Evolutionary conservation across 2,329 filamentous ascomycete genomes (phyloP).

Genomic region (Plenodomus lindquistii): DNA sequence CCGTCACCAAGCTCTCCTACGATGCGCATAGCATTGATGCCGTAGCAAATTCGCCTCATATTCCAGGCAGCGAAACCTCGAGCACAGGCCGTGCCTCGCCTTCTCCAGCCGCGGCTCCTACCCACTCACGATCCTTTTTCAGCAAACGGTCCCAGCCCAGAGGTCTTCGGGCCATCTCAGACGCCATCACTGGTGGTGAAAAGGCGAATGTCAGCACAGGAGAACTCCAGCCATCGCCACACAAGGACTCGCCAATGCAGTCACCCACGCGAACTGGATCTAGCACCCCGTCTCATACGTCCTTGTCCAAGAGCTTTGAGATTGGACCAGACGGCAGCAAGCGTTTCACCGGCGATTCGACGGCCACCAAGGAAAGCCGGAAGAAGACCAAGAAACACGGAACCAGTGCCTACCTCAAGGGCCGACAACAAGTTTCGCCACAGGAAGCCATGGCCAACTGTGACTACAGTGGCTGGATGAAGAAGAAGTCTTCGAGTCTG

Average conservation of each 20-base stretch:
- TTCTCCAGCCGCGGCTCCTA: constrained; percentile 35
- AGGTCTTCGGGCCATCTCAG: constrained; percentile 86
- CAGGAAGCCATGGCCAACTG: constrained; percentile 82
- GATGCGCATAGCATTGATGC: constrained; percentile 52
- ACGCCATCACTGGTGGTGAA: constrained; percentile 62
- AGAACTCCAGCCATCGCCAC: constrained; percentile 46
- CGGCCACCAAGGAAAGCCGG: constrained; percentile 43
- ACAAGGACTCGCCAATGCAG: constrained; percentile 57
- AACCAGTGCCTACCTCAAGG: constrained; percentile 90
- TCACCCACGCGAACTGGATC: constrained; percentile 80
- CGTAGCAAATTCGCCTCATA: constrained; percentile 45
- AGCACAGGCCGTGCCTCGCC: constrained; percentile 53
- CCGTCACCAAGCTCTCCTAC: constrained; percentile 62
- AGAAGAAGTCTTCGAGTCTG: constrained; percentile 93
- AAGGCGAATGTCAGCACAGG: constrained; percentile 53
- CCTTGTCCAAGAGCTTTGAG: constrained; percentile 71
- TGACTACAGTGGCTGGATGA: constrained; percentile 99
- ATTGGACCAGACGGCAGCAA: constrained; percentile 68
- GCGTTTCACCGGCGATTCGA: constrained; percentile 48
- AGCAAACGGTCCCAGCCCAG: constrained; percentile 52
- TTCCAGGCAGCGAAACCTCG: constrained; percentile 54
- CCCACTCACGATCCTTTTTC: constrained; percentile 43
- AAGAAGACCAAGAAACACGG: constrained; percentile 79
- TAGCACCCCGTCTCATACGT: constrained; percentile 62
- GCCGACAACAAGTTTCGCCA: constrained; percentile 78